These are phyloP conservation scores for Colletotrichum tropicale DNA, from an alignment of 2,329 filamentous ascomycete species.

Conservation along the genomic window DNA sequence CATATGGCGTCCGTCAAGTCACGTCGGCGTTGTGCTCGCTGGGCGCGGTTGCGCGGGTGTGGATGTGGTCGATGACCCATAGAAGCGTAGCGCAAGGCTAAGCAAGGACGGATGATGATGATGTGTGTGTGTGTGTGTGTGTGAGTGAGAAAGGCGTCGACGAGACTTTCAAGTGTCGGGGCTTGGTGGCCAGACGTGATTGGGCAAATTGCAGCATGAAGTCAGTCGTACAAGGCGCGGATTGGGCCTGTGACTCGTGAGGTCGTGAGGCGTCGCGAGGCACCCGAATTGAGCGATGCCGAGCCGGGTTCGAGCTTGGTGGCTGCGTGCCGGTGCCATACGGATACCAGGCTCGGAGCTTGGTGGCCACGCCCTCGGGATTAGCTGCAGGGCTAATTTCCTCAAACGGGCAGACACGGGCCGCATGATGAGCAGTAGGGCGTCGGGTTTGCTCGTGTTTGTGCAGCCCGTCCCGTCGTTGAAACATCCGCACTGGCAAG, in stretches of 20 bases:
- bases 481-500: constrained; percentile 12
- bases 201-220: background rate
- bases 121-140: too few species aligned
- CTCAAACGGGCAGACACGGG: constrained; percentile 15
- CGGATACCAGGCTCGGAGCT: background rate
- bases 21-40: background rate
- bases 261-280: background rate
- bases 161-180: background rate
- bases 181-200: background rate
- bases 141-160: background rate
- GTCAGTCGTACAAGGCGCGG: background rate
- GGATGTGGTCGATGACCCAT: background rate
- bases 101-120: background rate
- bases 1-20: background rate
- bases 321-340: constrained; percentile 6
- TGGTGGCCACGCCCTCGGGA: constrained; percentile 9
- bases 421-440: constrained; percentile 2
- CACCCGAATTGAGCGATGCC: constrained; percentile 3
- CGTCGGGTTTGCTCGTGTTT: background rate
- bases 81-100: background rate
- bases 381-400: constrained; percentile 16
- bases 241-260: background rate
- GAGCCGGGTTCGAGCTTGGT: constrained; percentile 3
- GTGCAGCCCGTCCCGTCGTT: constrained; percentile 4
- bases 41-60: background rate